Percentiles rank a stretch among this genome's conserved stretches.
These are phyloP conservation scores for Wickerhamiella cacticola DNA, from an alignment of 805 yeast species.

Conservation along the genomic window DNA sequence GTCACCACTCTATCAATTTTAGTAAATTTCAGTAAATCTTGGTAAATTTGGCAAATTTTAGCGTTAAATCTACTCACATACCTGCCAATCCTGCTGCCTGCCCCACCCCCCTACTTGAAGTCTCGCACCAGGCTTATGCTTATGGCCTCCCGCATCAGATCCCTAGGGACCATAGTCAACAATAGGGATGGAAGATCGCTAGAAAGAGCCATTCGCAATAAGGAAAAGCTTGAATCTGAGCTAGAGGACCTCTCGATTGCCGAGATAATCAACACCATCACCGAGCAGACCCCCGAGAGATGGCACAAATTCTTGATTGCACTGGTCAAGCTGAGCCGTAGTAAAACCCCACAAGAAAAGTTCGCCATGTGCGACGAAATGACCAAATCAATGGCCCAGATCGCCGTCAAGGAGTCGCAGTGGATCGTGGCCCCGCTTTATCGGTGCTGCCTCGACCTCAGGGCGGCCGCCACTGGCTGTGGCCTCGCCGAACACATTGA, in stretches of 20 bases:
- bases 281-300: not conserved
- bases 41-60: too few species aligned
- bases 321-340: not conserved
- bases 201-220: not conserved
- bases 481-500: not conserved
- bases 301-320: slow-evolving; percentile 2
- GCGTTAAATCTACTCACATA: too few species aligned
- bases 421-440: slow-evolving; percentile 3
- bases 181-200: not conserved
- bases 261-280: not conserved
- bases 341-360: not conserved
- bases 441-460: slow-evolving; percentile 1
- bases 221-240: not conserved
- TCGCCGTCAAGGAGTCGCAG: not conserved
- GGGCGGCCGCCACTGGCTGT: not conserved
- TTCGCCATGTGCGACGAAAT: slow-evolving; percentile 1
- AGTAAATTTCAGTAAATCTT: too few species aligned
- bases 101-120: too few species aligned
- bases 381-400: slow-evolving; percentile 3
- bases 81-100: too few species aligned
- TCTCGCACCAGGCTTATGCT: too few species aligned
- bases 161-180: not conserved
- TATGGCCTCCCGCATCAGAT: not conserved
- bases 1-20: too few species aligned
- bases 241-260: not conserved